A percentile compares a stretch with the other conserved stretches of the same genome.
Conservation (phyloP, 2,329 filamentous ascomycete genomes). For the Sodiomyces alkalinus region DNA sequence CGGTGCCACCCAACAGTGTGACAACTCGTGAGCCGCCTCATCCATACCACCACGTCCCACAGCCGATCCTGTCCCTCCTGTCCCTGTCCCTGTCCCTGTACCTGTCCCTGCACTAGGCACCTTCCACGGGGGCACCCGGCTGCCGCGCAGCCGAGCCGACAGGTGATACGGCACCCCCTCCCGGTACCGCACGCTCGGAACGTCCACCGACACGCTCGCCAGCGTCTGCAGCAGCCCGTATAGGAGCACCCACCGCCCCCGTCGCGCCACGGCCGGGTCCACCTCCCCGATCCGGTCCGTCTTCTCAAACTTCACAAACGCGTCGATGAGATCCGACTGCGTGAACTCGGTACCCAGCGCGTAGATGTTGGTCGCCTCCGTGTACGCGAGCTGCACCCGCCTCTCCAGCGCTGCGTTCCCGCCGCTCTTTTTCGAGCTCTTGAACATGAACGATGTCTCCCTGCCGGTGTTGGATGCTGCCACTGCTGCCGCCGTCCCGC, state of each 20-base stretch:
- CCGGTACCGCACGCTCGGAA: slow-evolving; percentile 33
- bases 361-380: slow-evolving; percentile 44
- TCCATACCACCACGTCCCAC: slow-evolving; percentile 7
- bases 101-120: slow-evolving; percentile 11
- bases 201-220: slow-evolving; percentile 42
- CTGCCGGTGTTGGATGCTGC: slow-evolving; percentile 7
- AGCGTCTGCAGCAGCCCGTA: slow-evolving; percentile 46
- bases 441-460: slow-evolving; percentile 14
- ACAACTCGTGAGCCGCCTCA: slow-evolving; percentile 31
- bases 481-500: slow-evolving; percentile 3
- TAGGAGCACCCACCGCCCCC: slow-evolving; percentile 45
- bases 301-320: slow-evolving; percentile 42
- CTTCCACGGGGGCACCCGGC: slow-evolving; percentile 39
- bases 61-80: neutral
- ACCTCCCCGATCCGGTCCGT: slow-evolving; percentile 31
- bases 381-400: slow-evolving; percentile 40
- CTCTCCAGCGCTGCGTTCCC: slow-evolving; percentile 23
- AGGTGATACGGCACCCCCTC: slow-evolving; percentile 42
- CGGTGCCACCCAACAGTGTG: slow-evolving; percentile 34
- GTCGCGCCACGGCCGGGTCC: slow-evolving; percentile 38
- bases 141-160: slow-evolving; percentile 34
- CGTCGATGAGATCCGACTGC: slow-evolving; percentile 38
- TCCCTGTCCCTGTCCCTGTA: slow-evolving; percentile 5
- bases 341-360: slow-evolving; percentile 35
- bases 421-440: slow-evolving; percentile 14